Evolutionary conservation across 2,329 filamentous ascomycete species (phyloP).

Genomic region (Cladorrhinum sp.): DNA sequence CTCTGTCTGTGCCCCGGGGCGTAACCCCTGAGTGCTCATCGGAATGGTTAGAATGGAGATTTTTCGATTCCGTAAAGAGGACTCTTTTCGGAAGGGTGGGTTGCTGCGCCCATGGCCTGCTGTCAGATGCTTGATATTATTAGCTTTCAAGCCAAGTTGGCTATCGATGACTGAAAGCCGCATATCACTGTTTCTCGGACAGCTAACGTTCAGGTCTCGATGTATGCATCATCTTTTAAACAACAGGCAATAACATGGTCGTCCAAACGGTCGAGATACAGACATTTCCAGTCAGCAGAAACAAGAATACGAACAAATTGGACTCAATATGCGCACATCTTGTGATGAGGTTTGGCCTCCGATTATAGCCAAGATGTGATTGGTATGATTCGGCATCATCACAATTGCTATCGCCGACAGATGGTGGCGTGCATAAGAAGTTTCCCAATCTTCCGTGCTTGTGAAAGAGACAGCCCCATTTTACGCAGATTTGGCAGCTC

Average conservation of each 20-base stretch:
- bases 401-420: too few relatives aligned
- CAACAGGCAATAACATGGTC: not conserved
- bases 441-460: not conserved
- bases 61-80: not conserved
- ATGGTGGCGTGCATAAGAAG: not conserved
- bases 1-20: not conserved
- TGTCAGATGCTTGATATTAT: not conserved
- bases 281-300: not conserved
- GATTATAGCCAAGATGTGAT: constrained; percentile 10
- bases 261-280: not conserved
- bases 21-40: not conserved
- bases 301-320: not conserved
- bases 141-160: not conserved
- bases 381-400: not conserved
- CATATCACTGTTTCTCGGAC: too few relatives aligned
- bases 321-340: not conserved
- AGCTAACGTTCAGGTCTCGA: not conserved
- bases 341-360: too few relatives aligned
- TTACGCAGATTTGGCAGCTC: not conserved
- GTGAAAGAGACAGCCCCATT: not conserved
- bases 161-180: too few relatives aligned
- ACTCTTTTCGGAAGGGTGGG: not conserved
- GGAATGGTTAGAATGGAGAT: not conserved
- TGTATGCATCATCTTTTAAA: too few relatives aligned
- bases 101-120: not conserved